phyloP scores from a whole-genome alignment of 306 rosid species.

The Benincasa hispida region DNA sequence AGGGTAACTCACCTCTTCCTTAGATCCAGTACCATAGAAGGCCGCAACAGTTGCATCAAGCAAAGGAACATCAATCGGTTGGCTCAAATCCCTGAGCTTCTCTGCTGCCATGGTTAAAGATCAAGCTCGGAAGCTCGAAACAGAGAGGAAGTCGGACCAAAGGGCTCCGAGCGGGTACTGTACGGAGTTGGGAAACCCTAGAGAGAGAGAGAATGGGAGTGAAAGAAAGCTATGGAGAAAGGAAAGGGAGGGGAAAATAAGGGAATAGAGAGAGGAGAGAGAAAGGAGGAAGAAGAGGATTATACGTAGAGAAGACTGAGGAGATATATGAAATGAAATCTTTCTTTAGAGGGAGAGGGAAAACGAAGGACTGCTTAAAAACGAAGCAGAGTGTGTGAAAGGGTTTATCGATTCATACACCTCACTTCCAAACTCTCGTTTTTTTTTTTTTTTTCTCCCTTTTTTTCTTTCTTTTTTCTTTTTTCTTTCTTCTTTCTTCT shows the following conservation, averaged over 20 bases:
- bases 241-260: neutral
- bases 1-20: slow-evolving; percentile 51
- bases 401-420: slow-evolving; percentile 2
- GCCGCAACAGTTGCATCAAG: slow-evolving; percentile 98
- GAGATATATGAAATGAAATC: neutral
- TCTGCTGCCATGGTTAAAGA: slow-evolving; percentile 75
- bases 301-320: neutral
- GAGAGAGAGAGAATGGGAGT: neutral
- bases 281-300: slow-evolving; percentile 8
- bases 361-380: slow-evolving; percentile 68
- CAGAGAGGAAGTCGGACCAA: neutral
- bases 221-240: neutral
- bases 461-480: neutral
- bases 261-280: slow-evolving; percentile 10
- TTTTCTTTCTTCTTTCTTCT: neutral
- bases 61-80: slow-evolving; percentile 71
- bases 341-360: slow-evolving; percentile 15
- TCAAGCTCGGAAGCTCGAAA: neutral
- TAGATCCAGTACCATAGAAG: slow-evolving; percentile 99
- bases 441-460: neutral
- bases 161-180: neutral
- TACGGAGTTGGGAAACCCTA: slow-evolving; percentile 19
- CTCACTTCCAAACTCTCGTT: neutral
- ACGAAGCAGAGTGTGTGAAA: slow-evolving; percentile 45
- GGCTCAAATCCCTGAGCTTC: slow-evolving; percentile 84